Conservation (phyloP, 331 rosid genomes). For the Ulmus americana region DNA sequence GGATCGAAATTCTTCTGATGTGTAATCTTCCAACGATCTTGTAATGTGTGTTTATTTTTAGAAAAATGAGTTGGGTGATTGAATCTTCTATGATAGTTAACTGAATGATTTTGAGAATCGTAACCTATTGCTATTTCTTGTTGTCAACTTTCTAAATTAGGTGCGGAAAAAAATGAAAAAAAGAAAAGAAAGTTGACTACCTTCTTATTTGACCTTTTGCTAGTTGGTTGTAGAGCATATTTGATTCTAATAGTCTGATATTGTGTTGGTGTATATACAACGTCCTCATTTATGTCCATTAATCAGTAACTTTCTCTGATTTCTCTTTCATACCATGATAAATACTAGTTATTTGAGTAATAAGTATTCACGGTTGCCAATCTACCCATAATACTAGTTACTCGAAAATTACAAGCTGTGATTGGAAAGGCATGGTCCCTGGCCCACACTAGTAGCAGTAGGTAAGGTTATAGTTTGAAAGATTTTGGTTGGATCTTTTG, state of each 20-base stretch:
- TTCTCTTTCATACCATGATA: too few relatives aligned
- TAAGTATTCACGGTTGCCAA: not conserved
- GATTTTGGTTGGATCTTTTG: slow-evolving; percentile 7
- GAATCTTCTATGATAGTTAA: not conserved
- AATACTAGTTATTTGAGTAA: too few relatives aligned
- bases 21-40: not conserved
- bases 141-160: not conserved
- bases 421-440: not conserved
- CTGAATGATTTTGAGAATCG: not conserved
- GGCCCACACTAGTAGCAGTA: slow-evolving; percentile 11
- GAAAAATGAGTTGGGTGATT: not conserved
- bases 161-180: too few relatives aligned
- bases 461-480: not conserved
- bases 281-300: too few relatives aligned
- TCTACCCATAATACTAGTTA: not conserved
- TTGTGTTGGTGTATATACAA: too few relatives aligned
- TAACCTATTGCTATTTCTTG: not conserved
- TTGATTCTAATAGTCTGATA: not conserved
- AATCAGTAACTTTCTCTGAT: too few relatives aligned
- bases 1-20: not conserved
- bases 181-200: not conserved
- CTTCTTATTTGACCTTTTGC: not conserved
- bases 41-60: not conserved
- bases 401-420: not conserved
- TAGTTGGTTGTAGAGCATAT: not conserved